A percentile compares a stretch with the other conserved stretches of the same genome.
phyloP scores from a whole-genome alignment of 2,329 filamentous ascomycete species.

The Penicillium griseofulvum region DNA sequence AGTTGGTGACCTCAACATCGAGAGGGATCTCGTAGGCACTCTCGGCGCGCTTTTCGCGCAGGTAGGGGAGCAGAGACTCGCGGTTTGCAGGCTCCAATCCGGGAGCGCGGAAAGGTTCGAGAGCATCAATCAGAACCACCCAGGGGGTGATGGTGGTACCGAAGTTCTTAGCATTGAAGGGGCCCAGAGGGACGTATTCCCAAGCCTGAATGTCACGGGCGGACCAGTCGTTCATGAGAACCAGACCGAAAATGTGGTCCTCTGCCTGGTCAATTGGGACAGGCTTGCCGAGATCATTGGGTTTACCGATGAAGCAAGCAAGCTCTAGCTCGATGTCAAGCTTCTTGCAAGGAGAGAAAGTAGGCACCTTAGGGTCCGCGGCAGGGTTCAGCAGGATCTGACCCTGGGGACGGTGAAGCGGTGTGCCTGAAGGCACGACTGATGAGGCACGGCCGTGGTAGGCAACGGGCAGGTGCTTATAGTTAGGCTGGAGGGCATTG shows the following conservation, averaged over 20 bases:
- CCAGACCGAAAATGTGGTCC: slow-evolving; percentile 72
- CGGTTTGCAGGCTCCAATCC: slow-evolving; percentile 56
- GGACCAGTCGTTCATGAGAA: slow-evolving; percentile 85
- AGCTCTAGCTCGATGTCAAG: slow-evolving; percentile 80
- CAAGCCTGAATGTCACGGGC: slow-evolving; percentile 78
- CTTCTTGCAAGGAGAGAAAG: slow-evolving; percentile 61
- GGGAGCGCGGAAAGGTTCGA: slow-evolving; percentile 63
- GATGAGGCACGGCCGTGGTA: slow-evolving; percentile 79
- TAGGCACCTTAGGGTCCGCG: slow-evolving; percentile 60
- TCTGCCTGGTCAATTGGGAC: slow-evolving; percentile 64
- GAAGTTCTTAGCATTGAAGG: slow-evolving; percentile 84
- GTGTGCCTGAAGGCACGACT: slow-evolving; percentile 70
- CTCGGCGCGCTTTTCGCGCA: slow-evolving; percentile 58
- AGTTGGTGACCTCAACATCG: slow-evolving; percentile 56
- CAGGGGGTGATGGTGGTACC: slow-evolving; percentile 73
- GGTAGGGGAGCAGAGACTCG: slow-evolving; percentile 57
- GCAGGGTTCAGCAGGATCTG: slow-evolving; percentile 68
- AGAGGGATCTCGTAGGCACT: slow-evolving; percentile 68
- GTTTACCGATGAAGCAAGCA: slow-evolving; percentile 68
- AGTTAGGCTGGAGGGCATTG: slow-evolving; percentile 76
- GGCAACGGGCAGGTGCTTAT: slow-evolving; percentile 74
- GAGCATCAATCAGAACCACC: slow-evolving; percentile 73
- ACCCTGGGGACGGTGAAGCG: slow-evolving; percentile 69
- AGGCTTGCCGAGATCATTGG: slow-evolving; percentile 63
- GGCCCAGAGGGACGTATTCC: slow-evolving; percentile 80